Base-by-base conservation (phyloP, 2,329 filamentous ascomycete genomes). In the Monosporascus ibericus region DNA sequence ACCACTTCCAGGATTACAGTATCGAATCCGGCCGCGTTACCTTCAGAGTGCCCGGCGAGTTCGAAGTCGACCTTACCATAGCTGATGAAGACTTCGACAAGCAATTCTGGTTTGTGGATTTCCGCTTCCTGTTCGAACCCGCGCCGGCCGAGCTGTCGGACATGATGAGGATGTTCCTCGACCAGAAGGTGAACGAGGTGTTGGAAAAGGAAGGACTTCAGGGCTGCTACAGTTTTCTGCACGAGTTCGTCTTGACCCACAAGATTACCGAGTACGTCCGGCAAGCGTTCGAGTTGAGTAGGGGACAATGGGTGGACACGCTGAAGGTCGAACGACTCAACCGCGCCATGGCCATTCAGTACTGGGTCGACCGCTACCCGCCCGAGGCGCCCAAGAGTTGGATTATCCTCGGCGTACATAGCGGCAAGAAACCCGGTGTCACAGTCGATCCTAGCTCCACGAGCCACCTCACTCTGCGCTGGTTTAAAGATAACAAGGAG, bases 61-160 rank as follows among this genome's bases (percentile, higher is more conserved):
- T 96, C 62, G 92, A 97, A 68, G 82, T 97, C 20, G 94, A 97
- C 66, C 79, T 99, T 49, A 92, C 91, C 1, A 88, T 97, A 57
- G 90, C 88, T 18, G 87, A 92, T 60, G 92, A 97, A 65, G 87
- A 94, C 58, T 82, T 85, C 18, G 77, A 84, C 34, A 87, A 88
- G 50, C 92, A 95, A 62, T 95, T 95, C 65, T 96, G 88, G 78
- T 96, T 97, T 65, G 88, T 97, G 56, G 92, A 97, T 68, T 85
- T 97, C 62, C 84, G 92, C 54, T 91, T 95, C 61, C 74, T 85
- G 15, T 99, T 95, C 67, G 78, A 75, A 8, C 92, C 92, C 1
- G 78, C 84, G 0, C 79, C 87, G 0, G 70, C 69, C 14, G 72
- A 75, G 48, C 63, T 95, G 7, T 77, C 86, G 0, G 81, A 86